phyloP scores from a whole-genome alignment of 495 filamentous ascomycete genomes.

The Annulohypoxylon stygium region DNA sequence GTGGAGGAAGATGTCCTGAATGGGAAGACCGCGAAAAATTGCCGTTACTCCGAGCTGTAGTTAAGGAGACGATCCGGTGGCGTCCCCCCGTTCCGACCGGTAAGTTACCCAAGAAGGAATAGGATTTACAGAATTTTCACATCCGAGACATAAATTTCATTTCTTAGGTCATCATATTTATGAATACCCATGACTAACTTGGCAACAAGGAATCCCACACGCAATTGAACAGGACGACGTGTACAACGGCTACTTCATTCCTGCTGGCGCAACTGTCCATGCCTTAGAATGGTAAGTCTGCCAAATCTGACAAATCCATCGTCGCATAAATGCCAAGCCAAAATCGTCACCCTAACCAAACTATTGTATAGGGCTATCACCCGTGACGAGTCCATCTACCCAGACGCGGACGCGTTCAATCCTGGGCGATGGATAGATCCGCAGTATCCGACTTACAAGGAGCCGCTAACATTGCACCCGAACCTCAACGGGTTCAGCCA shows the following conservation, averaged over 20 bases:
- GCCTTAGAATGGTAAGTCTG: conserved; percentile 65
- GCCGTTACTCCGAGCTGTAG: conserved; percentile 66
- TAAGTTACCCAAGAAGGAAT: conserved; percentile 33
- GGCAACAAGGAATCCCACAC: conserved; percentile 64
- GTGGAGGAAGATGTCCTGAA: conserved; percentile 61
- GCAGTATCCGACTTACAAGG: conserved; percentile 65
- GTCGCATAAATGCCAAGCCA: background rate
- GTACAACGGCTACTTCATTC: conserved; percentile 70
- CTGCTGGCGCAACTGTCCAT: conserved; percentile 68
- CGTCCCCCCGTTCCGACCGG: conserved; percentile 66
- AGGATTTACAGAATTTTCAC: background rate
- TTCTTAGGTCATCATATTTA: background rate
- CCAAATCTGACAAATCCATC: background rate
- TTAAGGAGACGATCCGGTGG: conserved; percentile 75
- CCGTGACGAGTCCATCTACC: conserved; percentile 69
- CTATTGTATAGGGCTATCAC: conserved; percentile 70
- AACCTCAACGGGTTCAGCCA: conserved; percentile 67
- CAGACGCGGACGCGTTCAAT: conserved; percentile 71
- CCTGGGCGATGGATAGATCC: conserved; percentile 67
- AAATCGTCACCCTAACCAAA: conserved; percentile 47
- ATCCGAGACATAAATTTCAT: background rate
- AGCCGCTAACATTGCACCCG: conserved; percentile 65
- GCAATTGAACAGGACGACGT: conserved; percentile 65
- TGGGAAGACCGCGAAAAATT: conserved; percentile 62
- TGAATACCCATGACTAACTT: conserved; percentile 16